Evolutionary conservation across 805 yeast species (phyloP).

Genomic region (Yarrowia osloensis): DNA sequence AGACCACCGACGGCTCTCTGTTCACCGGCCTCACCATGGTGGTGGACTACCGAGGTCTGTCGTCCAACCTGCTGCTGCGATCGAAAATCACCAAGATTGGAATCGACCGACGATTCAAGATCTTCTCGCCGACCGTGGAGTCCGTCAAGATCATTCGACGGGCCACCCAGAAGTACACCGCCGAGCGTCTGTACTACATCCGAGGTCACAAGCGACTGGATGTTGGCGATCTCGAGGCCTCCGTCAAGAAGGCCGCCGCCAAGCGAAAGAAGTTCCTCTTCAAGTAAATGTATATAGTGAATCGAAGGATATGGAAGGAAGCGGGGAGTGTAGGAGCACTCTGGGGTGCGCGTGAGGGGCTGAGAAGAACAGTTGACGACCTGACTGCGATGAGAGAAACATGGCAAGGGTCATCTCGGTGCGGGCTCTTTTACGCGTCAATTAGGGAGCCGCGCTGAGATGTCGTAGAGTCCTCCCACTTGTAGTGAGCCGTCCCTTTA

Average conservation of each 20-base stretch:
- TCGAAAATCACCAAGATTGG: conserved; percentile 81
- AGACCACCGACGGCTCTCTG: conserved; percentile 58
- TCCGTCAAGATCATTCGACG: conserved; percentile 76
- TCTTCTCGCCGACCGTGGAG: conserved; percentile 76
- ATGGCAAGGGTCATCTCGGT: no score
- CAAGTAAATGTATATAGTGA: conserved; percentile 31
- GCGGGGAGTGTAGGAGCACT: neutral
- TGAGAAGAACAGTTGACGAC: no score
- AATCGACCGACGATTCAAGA: conserved; percentile 77
- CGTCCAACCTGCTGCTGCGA: conserved; percentile 77
- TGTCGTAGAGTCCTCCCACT: no score
- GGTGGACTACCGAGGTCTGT: conserved; percentile 68
- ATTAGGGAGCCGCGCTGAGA: no score
- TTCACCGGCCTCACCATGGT: conserved; percentile 80
- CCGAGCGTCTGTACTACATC: conserved; percentile 88
- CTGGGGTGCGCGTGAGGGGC: no score
- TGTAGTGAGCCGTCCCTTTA: no score
- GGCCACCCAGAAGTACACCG: conserved; percentile 67
- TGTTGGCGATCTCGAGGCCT: conserved; percentile 40
- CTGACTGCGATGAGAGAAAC: no score
- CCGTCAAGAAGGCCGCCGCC: conserved; percentile 38
- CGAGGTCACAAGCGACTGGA: conserved; percentile 55
- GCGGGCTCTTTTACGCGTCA: no score
- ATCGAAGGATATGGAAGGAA: conserved; percentile 6
- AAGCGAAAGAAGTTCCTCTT: conserved; percentile 31